Base-by-base conservation (phyloP, 805 yeast species). In the Candida maltosa region DNA sequence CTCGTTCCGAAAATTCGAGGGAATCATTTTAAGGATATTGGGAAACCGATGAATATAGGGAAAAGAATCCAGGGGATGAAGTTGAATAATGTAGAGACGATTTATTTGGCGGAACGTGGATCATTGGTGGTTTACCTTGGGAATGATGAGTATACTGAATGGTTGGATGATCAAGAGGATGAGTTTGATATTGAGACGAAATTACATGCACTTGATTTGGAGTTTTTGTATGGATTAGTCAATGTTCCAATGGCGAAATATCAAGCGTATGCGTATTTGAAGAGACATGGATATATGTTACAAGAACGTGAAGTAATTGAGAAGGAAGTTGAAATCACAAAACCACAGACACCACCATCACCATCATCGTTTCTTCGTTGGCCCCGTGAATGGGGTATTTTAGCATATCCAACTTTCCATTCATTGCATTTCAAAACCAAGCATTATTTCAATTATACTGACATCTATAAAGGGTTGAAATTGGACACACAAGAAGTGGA, bases 61-160 rank as follows among this genome's bases (percentile, higher is more conserved):
- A 32, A 39, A 16, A 40, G 41, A 29, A 31, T 43, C 6, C 52
- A 48, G 16, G 59, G 57, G 0, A 60, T 77, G 32, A 71, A 74
- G 68, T 62, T 89, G 24, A 63, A 58, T 16, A 74, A 76, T 12
- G 78, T 85, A 39, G 97, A 89, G 48, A 72, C 80, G 6, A 62
- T 87, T 1, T 89, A 88, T 54, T 60, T 89, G 37, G 75, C 81
- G 2, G 96, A 89, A 53, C 65, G 97, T 51, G 97, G 97, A 1
- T 57, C 70, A 2, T 46, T 66, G 44, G 41, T 56, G 9, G 43
- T 61, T 5, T 63, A 56, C 40, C 34, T 59, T 26, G 51, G 46
- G 11, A 46, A 50, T 33, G 50, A 44, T 0, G 34, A 27, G 14
- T 59, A 52, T 36, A 32, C 41, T 17, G 30, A 39, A 9, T 60